Conservation (phyloP, 495 filamentous ascomycete genomes). For the Neurospora sp. region DNA sequence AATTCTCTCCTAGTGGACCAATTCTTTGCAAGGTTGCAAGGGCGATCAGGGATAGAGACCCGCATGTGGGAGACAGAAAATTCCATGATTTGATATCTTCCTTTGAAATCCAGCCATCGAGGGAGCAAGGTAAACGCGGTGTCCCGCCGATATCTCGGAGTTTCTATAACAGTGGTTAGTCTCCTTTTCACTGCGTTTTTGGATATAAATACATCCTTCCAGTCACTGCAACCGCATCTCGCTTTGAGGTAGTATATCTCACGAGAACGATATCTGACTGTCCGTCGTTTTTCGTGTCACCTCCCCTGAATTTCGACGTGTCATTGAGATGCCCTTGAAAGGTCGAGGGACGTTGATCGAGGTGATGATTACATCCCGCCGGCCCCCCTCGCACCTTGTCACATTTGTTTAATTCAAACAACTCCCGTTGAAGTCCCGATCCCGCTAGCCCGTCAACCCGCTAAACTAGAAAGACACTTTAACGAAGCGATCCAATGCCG, state of each 20-base stretch:
- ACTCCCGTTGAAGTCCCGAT: background rate
- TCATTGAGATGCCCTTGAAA: background rate
- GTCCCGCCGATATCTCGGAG: background rate
- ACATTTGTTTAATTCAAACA: background rate
- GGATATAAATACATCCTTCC: background rate
- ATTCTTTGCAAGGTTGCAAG: background rate
- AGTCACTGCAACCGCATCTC: background rate
- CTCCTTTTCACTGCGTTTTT: background rate
- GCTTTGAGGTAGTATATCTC: background rate
- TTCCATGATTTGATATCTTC: background rate
- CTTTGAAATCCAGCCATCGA: background rate
- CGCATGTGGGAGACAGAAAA: background rate
- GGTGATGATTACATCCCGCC: background rate
- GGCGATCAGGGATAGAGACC: background rate
- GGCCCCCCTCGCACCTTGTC: background rate
- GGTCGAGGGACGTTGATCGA: background rate
- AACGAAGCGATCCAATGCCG: background rate
- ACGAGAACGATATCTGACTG: background rate
- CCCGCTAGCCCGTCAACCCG: background rate
- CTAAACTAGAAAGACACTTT: background rate
- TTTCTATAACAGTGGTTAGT: background rate
- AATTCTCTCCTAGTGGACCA: background rate
- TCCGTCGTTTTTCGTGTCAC: background rate
- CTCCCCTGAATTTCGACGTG: background rate
- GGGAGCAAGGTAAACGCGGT: background rate